Percentiles rank a stretch among this genome's conserved stretches.
Conservation (phyloP, 257 asterid genomes). For the Nicotiana tabacum region DNA sequence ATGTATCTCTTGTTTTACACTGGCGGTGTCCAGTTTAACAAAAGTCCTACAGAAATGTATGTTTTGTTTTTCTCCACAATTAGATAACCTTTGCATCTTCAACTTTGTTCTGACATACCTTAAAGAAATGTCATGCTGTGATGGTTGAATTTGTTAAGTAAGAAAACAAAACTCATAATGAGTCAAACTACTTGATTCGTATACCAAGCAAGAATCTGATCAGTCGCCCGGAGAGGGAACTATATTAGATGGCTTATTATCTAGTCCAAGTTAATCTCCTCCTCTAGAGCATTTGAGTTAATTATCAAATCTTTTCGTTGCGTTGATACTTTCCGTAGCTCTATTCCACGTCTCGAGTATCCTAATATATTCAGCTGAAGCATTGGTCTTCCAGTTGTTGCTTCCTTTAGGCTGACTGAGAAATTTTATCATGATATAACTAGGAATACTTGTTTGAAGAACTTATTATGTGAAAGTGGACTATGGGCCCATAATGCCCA, state of each 20-base stretch:
- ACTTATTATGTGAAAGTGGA: background rate
- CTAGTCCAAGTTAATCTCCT: background rate
- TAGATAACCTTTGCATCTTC: background rate
- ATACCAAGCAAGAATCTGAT: background rate
- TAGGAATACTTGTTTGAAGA: background rate
- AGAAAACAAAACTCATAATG: background rate
- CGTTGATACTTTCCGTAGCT: background rate
- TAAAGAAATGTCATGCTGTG: background rate
- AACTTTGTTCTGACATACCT: background rate
- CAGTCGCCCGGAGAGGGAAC: background rate
- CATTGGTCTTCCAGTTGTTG: background rate
- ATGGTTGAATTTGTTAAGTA: background rate
- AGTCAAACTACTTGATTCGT: background rate
- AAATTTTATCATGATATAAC: background rate
- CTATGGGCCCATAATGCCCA: background rate
- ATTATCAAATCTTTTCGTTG: background rate
- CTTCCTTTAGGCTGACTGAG: background rate
- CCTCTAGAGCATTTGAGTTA: background rate
- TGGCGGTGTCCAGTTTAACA: background rate
- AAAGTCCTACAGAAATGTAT: background rate
- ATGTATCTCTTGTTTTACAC: background rate
- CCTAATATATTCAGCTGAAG: background rate
- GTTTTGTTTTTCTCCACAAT: background rate
- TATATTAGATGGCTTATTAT: background rate
- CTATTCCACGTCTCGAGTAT: background rate